Conservation (phyloP, 1,139 yeast genomes). For the Casaregolazyma suthepensis region DNA sequence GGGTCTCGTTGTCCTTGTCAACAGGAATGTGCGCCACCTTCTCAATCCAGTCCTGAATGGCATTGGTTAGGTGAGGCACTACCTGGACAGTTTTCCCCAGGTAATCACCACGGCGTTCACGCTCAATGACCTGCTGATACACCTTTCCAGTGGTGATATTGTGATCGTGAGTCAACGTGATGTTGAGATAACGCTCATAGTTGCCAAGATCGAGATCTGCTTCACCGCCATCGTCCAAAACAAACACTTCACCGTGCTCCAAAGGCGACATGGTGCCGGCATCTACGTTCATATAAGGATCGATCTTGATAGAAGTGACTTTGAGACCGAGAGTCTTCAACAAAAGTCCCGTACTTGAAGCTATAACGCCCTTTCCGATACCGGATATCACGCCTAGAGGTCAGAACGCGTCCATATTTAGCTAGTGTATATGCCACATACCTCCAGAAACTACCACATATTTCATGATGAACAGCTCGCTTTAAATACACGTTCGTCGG, state of each 20-base stretch:
- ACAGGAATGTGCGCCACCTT: conserved; percentile 87
- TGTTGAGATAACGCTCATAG: conserved; percentile 92
- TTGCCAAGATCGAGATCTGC: conserved; percentile 97
- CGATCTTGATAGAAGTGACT: conserved; percentile 95
- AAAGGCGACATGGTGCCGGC: conserved; percentile 99
- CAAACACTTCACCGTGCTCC: conserved; percentile 98
- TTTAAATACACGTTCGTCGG: not conserved
- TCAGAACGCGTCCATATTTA: conserved; percentile 4
- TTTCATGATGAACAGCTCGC: conserved; percentile 51
- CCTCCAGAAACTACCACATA: conserved; percentile 99
- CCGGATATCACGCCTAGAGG: conserved; percentile 89
- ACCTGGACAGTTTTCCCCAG: conserved; percentile 99
- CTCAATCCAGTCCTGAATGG: conserved; percentile 98
- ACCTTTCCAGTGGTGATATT: conserved; percentile 98
- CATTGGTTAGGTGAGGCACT: conserved; percentile 95
- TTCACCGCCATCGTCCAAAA: conserved; percentile 97
- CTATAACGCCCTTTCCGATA: conserved; percentile 96
- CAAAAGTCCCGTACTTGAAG: conserved; percentile 93
- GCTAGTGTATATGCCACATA: conserved; percentile 16
- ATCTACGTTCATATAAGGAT: conserved; percentile 98
- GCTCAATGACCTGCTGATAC: conserved; percentile 87
- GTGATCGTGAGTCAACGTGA: conserved; percentile 87
- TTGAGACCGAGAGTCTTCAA: conserved; percentile 90
- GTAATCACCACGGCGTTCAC: conserved; percentile 94
- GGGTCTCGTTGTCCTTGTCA: conserved; percentile 78